Conservation (phyloP, 2,329 filamentous ascomycete genomes). For the Tolypocladium inflatum region DNA sequence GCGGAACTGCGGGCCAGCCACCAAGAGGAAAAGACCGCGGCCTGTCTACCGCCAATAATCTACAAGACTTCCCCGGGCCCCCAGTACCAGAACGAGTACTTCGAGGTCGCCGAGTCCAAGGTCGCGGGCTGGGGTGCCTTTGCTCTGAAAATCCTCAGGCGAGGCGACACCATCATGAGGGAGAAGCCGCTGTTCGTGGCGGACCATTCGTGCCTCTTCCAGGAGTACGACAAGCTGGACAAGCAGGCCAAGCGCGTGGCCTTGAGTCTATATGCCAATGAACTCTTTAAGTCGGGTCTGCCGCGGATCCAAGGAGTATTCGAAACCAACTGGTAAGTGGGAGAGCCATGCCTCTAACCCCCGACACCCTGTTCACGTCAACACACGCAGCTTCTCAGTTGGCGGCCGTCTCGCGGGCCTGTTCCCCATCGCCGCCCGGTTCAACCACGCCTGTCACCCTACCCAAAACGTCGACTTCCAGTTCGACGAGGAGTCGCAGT, state of each 20-base stretch:
- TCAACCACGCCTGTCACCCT: conserved; percentile 47
- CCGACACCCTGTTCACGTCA: not conserved
- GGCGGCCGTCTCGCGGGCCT: conserved; percentile 23
- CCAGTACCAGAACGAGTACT: conserved; percentile 27
- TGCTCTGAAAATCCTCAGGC: conserved; percentile 26
- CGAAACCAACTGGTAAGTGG: conserved; percentile 36
- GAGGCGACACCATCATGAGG: conserved; percentile 30
- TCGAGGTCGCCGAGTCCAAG: conserved; percentile 29
- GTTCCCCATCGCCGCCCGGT: conserved; percentile 42
- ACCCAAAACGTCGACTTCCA: conserved; percentile 32
- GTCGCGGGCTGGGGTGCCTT: conserved; percentile 39
- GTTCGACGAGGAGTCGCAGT: conserved; percentile 22
- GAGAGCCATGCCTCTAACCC: not conserved
- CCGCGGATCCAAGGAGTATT: conserved; percentile 27
- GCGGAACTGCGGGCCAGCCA: too few species aligned
- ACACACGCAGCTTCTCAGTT: conserved; percentile 16
- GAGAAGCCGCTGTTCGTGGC: conserved; percentile 34
- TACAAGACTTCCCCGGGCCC: conserved; percentile 1
- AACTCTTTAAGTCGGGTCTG: conserved; percentile 15
- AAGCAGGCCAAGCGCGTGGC: conserved; percentile 20
- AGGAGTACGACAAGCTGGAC: conserved; percentile 25
- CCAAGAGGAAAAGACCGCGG: not conserved
- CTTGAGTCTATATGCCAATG: conserved; percentile 26
- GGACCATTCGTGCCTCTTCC: conserved; percentile 15
- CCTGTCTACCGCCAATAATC: not conserved